Conservation (phyloP, 768 basidiomycete genomes). For the Dendrothele bispora region DNA sequence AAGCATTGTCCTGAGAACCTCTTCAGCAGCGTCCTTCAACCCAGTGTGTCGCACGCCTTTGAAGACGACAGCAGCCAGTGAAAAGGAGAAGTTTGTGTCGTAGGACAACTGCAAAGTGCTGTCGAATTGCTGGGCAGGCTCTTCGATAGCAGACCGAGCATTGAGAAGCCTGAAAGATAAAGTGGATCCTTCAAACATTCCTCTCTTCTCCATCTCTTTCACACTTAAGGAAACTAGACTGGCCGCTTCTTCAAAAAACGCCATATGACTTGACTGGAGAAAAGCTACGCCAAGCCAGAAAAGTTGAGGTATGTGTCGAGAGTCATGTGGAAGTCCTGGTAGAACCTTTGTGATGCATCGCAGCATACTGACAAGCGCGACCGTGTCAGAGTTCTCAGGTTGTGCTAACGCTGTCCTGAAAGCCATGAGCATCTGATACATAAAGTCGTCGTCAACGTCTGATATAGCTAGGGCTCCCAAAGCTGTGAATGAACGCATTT, state of each 20-base stretch:
- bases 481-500: conserved; percentile 82
- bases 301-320: conserved; percentile 69
- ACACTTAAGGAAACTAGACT: conserved; percentile 65
- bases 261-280: conserved; percentile 73
- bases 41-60: conserved; percentile 77
- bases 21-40: conserved; percentile 61
- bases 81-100: conserved; percentile 77
- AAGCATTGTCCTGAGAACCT: conserved; percentile 62
- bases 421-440: conserved; percentile 92
- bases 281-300: conserved; percentile 91
- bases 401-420: conserved; percentile 70
- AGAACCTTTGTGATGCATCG: conserved; percentile 80
- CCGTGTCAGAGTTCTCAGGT: conserved; percentile 67
- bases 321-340: conserved; percentile 64
- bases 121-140: conserved; percentile 71
- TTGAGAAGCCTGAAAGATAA: conserved; percentile 63
- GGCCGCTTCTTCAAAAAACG: conserved; percentile 69
- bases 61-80: conserved; percentile 80
- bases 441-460: conserved; percentile 89
- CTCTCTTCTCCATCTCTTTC: conserved; percentile 61
- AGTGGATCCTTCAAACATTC: conserved; percentile 52
- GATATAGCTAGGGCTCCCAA: conserved; percentile 80
- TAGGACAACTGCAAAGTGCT: conserved; percentile 74
- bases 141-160: conserved; percentile 62
- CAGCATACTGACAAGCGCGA: conserved; percentile 83